Evolutionary conservation across 345 rosid species (phyloP).

Genomic region (Cardamine occulta): DNA sequence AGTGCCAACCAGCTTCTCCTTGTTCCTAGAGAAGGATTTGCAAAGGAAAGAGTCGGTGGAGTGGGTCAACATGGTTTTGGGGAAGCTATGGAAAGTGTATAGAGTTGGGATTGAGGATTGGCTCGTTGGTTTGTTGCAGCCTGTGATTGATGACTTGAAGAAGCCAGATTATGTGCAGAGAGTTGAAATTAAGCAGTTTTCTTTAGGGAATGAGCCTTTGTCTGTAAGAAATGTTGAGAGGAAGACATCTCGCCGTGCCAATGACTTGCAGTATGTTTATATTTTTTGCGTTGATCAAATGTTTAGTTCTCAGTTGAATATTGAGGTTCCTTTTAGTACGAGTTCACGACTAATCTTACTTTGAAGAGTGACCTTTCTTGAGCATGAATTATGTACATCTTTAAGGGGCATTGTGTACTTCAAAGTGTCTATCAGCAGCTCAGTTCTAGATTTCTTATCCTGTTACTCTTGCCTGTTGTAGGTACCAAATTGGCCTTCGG

Average conservation of each 20-base stretch:
- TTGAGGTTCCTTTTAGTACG: neutral
- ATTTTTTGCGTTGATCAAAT: neutral
- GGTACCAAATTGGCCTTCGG: slow-evolving; percentile 93
- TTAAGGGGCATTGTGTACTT: neutral
- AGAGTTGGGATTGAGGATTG: slow-evolving; percentile 74
- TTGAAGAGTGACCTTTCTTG: neutral
- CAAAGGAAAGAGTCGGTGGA: slow-evolving; percentile 93
- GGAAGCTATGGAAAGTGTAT: slow-evolving; percentile 87
- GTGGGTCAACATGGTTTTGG: slow-evolving; percentile 97
- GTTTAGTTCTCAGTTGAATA: neutral
- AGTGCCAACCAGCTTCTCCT: slow-evolving; percentile 83
- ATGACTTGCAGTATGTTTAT: slow-evolving; percentile 85
- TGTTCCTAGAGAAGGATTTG: slow-evolving; percentile 85
- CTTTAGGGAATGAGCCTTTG: slow-evolving; percentile 85
- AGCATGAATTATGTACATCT: neutral
- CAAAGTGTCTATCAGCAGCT: too few species aligned
- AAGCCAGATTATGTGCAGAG: slow-evolving; percentile 92
- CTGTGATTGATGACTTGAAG: slow-evolving; percentile 78
- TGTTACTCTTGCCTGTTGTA: slow-evolving; percentile 38
- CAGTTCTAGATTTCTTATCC: too few species aligned
- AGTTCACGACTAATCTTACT: neutral
- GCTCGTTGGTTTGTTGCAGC: slow-evolving; percentile 83
- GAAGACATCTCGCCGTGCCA: slow-evolving; percentile 78
- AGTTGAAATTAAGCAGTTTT: slow-evolving; percentile 85
- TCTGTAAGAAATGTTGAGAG: slow-evolving; percentile 92